phyloP scores from a whole-genome alignment of 1,139 yeast species.

The Zhuliangozyma parablackwelliae region DNA sequence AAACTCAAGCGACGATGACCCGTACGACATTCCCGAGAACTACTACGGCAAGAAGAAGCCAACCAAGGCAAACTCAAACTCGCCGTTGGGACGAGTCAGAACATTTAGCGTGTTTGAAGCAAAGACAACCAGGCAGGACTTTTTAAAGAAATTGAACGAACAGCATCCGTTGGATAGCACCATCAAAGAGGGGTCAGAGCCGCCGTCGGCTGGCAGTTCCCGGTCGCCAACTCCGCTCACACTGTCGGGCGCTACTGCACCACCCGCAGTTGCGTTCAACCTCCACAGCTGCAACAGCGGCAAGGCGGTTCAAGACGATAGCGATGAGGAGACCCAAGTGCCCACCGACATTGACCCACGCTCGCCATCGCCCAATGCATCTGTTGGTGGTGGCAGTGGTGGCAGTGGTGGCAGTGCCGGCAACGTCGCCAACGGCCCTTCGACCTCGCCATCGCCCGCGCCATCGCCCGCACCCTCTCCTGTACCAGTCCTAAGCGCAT shows the following conservation, averaged over 20 bases:
- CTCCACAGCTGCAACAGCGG: conserved; percentile 3
- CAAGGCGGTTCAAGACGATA: conserved; percentile 5
- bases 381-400: background rate
- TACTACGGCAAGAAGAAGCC: conserved; percentile 63
- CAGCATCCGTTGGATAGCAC: conserved; percentile 4
- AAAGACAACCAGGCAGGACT: conserved; percentile 11
- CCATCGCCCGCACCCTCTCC: background rate
- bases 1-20: conserved; percentile 48
- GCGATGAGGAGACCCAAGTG: background rate
- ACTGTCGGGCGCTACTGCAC: conserved; percentile 1
- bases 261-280: conserved; percentile 4
- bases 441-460: too few relatives aligned
- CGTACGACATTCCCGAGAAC: conserved; percentile 62
- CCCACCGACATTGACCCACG: too few relatives aligned
- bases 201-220: conserved; percentile 5
- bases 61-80: conserved; percentile 23
- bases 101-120: conserved; percentile 47
- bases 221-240: conserved; percentile 7
- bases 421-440: background rate
- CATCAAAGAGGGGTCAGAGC: conserved; percentile 9
- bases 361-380: too few relatives aligned
- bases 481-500: too few relatives aligned
- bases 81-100: conserved; percentile 42
- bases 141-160: conserved; percentile 7
- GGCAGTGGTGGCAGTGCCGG: background rate